Evolutionary conservation across 139 green algal genomes (phyloP).

Genomic region (Astrephomene gubernaculifera): DNA sequence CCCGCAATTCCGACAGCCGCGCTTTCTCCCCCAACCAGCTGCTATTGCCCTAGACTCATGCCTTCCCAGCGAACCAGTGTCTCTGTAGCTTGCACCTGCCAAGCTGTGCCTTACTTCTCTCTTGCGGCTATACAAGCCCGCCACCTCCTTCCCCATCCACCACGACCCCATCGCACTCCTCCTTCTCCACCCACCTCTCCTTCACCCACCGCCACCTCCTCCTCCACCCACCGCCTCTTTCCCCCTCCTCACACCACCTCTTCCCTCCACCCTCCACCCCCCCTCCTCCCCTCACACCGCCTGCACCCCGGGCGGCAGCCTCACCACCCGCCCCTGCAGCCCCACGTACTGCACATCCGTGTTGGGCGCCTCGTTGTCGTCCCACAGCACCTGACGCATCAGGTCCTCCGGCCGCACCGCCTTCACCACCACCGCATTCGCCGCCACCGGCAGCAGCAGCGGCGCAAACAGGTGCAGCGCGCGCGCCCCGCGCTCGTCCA

Average conservation of each 20-base stretch:
- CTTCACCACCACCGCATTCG: conserved; percentile 29
- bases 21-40: too few species aligned
- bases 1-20: too few species aligned
- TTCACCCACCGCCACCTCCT: not conserved
- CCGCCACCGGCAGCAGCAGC: conserved; percentile 18
- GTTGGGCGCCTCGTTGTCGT: conserved; percentile 7
- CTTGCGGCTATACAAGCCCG: not conserved
- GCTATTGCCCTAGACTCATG: too few species aligned
- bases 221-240: not conserved
- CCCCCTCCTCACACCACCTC: not conserved
- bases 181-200: not conserved
- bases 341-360: conserved; percentile 24
- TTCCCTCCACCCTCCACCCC: not conserved
- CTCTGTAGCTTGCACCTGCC: not conserved
- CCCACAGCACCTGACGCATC: conserved; percentile 12
- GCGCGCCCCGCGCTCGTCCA: not conserved
- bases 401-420: conserved; percentile 23
- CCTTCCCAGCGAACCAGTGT: not conserved
- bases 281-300: not conserved
- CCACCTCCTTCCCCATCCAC: not conserved
- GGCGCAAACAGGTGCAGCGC: not conserved
- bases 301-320: conserved; percentile 24
- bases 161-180: not conserved
- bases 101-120: not conserved
- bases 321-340: conserved; percentile 31